phyloP scores from a whole-genome alignment of 106 monocot species.

The Apostasia shenzhenica region DNA sequence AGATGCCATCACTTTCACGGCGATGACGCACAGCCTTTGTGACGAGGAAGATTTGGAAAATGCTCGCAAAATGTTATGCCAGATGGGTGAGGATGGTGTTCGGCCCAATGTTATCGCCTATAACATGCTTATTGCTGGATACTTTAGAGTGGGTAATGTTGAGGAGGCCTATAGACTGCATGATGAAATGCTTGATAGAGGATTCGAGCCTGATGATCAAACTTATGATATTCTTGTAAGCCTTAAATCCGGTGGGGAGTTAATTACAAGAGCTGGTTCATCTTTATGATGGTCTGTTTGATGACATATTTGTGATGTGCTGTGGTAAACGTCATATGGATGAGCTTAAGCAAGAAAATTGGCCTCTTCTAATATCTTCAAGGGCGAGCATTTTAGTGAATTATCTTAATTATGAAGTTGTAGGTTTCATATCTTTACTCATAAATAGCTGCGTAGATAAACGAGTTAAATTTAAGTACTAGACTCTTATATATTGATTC shows the following conservation, averaged over 20 bases:
- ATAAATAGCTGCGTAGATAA: too few species aligned
- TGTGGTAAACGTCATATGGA: too few species aligned
- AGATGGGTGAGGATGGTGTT: constrained; percentile 38
- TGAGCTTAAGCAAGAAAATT: too few species aligned
- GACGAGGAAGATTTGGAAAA: constrained; percentile 33
- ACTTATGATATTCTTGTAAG: constrained; percentile 58
- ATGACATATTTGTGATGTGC: too few species aligned
- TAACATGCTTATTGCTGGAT: constrained; percentile 48
- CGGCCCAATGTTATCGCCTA: constrained; percentile 38
- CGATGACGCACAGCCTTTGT: constrained; percentile 43
- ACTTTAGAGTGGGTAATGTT: constrained; percentile 43
- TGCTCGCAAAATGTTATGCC: constrained; percentile 34
- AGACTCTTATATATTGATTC: too few species aligned
- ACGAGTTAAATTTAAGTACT: too few species aligned
- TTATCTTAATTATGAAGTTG: too few species aligned
- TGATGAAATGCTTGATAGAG: constrained; percentile 73
- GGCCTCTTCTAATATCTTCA: too few species aligned
- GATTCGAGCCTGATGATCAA: constrained; percentile 44
- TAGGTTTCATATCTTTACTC: too few species aligned
- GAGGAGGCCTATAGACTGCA: constrained; percentile 58
- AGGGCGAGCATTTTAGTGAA: too few species aligned
- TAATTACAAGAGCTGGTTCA: not conserved
- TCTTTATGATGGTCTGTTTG: not conserved
- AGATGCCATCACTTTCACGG: constrained; percentile 44
- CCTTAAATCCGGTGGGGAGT: constrained; percentile 12